Evolutionary conservation across 2,329 filamentous ascomycete genomes (phyloP).

Genomic region (Madurella fahalii): DNA sequence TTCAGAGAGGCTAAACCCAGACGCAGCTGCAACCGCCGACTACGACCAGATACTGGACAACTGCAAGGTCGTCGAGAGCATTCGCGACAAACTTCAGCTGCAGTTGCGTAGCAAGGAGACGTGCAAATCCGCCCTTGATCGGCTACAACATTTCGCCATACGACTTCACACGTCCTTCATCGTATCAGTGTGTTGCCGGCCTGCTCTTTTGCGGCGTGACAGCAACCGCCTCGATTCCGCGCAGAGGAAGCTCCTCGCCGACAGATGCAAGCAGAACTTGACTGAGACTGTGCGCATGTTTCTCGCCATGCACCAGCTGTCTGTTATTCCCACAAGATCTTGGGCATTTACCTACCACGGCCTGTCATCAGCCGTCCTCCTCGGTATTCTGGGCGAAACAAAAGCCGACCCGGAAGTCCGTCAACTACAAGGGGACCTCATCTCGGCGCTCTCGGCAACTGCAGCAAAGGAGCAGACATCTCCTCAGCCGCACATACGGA

Average conservation of each 20-base stretch:
- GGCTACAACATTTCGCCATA: constrained; percentile 60
- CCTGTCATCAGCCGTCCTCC: constrained; percentile 59
- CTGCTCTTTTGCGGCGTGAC: constrained; percentile 52
- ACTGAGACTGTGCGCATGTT: constrained; percentile 66
- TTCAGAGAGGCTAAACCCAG: constrained; percentile 53
- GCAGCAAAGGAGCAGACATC: constrained; percentile 59
- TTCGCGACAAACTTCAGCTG: constrained; percentile 44
- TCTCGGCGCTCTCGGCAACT: constrained; percentile 59
- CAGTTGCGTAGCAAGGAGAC: constrained; percentile 57
- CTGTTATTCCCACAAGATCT: constrained; percentile 61
- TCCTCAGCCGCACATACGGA: constrained; percentile 49
- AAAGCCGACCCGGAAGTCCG: constrained; percentile 61
- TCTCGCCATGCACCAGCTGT: constrained; percentile 64
- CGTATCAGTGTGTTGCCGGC: constrained; percentile 61
- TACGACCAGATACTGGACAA: constrained; percentile 56
- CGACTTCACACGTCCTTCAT: constrained; percentile 63
- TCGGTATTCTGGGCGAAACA: constrained; percentile 60
- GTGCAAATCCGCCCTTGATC: constrained; percentile 61
- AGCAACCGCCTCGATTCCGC: constrained; percentile 44
- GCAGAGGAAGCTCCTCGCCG: constrained; percentile 53
- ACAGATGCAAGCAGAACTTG: constrained; percentile 58
- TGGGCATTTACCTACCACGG: constrained; percentile 68
- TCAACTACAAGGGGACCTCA: constrained; percentile 60
- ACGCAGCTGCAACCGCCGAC: constrained; percentile 45
- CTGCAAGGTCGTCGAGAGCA: constrained; percentile 51